Percentiles rank a stretch among this genome's conserved stretches.
phyloP scores from a whole-genome alignment of 805 yeast genomes.

The Ogataea zsoltii region DNA sequence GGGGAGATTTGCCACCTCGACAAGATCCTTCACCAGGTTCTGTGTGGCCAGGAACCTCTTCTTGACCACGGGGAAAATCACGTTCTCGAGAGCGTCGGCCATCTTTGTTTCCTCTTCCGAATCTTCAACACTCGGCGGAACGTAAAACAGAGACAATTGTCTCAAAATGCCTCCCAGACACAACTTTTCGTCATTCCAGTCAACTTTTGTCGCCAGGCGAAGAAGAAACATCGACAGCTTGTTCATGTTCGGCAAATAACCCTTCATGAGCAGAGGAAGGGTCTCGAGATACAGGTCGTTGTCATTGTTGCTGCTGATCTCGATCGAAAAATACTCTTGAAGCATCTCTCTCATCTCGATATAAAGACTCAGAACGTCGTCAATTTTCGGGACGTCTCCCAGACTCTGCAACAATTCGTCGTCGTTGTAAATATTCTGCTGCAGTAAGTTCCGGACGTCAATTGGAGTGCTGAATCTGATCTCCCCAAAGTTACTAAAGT shows the following conservation, averaged over 20 bases:
- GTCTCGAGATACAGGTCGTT: slow-evolving; percentile 42
- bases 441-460: slow-evolving; percentile 39
- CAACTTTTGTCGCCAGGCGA: slow-evolving; percentile 56
- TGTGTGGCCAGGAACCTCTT: slow-evolving; percentile 65
- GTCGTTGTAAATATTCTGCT: slow-evolving; percentile 35
- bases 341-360: slow-evolving; percentile 72
- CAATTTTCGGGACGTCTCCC: slow-evolving; percentile 15
- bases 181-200: slow-evolving; percentile 65
- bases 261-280: slow-evolving; percentile 69
- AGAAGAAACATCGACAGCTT: slow-evolving; percentile 70
- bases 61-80: slow-evolving; percentile 66
- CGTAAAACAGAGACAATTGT: slow-evolving; percentile 71
- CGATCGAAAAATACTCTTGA: slow-evolving; percentile 71
- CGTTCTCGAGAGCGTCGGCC: slow-evolving; percentile 49
- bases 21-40: slow-evolving; percentile 50
- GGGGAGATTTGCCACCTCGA: slow-evolving; percentile 89
- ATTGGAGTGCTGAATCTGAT: slow-evolving; percentile 40
- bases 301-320: slow-evolving; percentile 35
- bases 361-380: slow-evolving; percentile 12
- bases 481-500: slow-evolving; percentile 80
- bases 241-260: slow-evolving; percentile 58
- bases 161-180: slow-evolving; percentile 67
- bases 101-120: slow-evolving; percentile 31
- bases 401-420: slow-evolving; percentile 11
- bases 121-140: slow-evolving; percentile 51